phyloP scores from a whole-genome alignment of 345 rosid species.

The Euphorbia lathyris region DNA sequence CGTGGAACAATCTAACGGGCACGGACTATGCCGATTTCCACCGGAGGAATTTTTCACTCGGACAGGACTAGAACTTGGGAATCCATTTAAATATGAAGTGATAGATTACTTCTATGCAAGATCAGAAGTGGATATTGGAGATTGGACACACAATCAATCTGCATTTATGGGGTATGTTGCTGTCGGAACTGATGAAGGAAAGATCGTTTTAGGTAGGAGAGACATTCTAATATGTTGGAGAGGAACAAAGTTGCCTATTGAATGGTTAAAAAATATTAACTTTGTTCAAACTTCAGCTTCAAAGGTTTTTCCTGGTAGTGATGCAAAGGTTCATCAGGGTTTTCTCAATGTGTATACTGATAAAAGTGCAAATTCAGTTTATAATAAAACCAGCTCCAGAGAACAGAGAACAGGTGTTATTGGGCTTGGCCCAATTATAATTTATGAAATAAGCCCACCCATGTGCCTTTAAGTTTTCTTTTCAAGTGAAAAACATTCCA shows the following conservation, averaged over 20 bases:
- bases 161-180: slow-evolving; percentile 29
- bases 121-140: background rate
- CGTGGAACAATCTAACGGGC: slow-evolving; percentile 10
- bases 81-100: slow-evolving; percentile 29
- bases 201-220: slow-evolving; percentile 26
- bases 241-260: slow-evolving; percentile 10
- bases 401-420: slow-evolving; percentile 17
- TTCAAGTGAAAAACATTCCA: no score
- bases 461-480: no score
- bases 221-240: slow-evolving; percentile 36
- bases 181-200: slow-evolving; percentile 32
- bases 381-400: slow-evolving; percentile 27
- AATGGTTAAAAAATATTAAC: background rate
- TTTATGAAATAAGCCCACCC: no score
- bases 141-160: background rate
- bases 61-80: slow-evolving; percentile 17
- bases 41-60: slow-evolving; percentile 15
- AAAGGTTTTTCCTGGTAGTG: slow-evolving; percentile 6
- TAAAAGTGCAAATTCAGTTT: background rate
- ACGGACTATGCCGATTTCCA: slow-evolving; percentile 12
- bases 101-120: slow-evolving; percentile 25
- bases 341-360: slow-evolving; percentile 17
- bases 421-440: background rate
- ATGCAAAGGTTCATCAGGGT: slow-evolving; percentile 19
- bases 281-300: background rate